Evolutionary conservation across 2,329 filamentous ascomycete species (phyloP), one percentile per base, ranked within the genome.

Genomic region (Rachicladosporium sp.): DNA sequence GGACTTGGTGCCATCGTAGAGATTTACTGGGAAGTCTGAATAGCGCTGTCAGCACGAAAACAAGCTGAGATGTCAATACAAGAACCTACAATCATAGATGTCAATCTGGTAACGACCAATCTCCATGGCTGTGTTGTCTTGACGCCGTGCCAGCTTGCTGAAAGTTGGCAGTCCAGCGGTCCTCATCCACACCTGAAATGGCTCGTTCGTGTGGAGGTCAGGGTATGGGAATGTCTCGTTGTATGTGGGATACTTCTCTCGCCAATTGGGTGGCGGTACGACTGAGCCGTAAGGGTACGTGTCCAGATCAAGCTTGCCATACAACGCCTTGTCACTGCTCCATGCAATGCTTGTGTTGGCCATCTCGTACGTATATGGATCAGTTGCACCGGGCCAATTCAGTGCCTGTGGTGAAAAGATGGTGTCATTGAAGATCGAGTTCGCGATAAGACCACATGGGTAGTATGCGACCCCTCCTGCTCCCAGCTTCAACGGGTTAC

Each of bases 161-260:
- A 98, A 98, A 4, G 81, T 82, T 1, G 91, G 91, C 52, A 96
- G 66, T 42, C 89, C 91, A 15, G 91, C 91, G 2, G 93, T 93
- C 52, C 91, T 79, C 91, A 98, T 98, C 91, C 91, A 98, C 13
- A 96, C 88, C 64, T 95, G 88, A 61, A 98, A 93, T 33, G 78
- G 77, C 60, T 94, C 82, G 64, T 86, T 80, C 1, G 76, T 65
- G 46, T 80, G 71, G 11, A 96, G 60, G 51, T 91, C 64, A 0
- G 87, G 86, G 13, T 85, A 78, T 2, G 73, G 74, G 37, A 72
- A 70, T 1, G 73, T 64, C 3, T 73, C 79, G 56, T 94, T 94
- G 45, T 73, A 75, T 30, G 80, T 58, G 5, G 79, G 80, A 50
- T 81, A 94, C 42, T 76, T 73, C 9, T 70, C 55, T 11, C 65